A percentile compares a stretch with the other conserved stretches of the same genome.
Conservation (phyloP, 1,284 basidiomycete genomes). For the Ustilago tritici region DNA sequence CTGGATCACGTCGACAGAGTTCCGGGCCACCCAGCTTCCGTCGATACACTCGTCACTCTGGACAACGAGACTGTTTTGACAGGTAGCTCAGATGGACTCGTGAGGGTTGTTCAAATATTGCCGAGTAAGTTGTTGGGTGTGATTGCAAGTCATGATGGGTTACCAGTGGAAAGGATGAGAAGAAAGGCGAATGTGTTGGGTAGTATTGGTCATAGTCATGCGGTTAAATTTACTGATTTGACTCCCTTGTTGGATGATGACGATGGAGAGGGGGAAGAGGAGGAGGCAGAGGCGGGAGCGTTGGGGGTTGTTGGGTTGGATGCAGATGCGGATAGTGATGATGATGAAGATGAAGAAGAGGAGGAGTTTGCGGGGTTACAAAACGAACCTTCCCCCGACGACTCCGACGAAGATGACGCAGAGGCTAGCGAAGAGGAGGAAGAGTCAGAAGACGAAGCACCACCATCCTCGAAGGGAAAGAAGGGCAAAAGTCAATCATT, state of each 20-base stretch:
- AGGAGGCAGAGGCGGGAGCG: constrained; percentile 28
- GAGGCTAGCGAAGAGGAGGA: constrained; percentile 17
- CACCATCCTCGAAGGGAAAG: neutral
- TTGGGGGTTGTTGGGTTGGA: constrained; percentile 23
- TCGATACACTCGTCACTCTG: constrained; percentile 76
- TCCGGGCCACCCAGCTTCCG: constrained; percentile 80
- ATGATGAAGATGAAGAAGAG: constrained; percentile 31
- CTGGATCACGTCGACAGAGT: constrained; percentile 93
- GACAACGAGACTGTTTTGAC: constrained; percentile 81
- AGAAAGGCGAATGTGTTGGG: constrained; percentile 82
- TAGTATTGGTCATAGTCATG: constrained; percentile 92
- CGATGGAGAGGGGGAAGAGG: constrained; percentile 35
- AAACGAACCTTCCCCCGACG: neutral
- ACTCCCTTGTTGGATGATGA: constrained; percentile 74
- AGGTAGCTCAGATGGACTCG: constrained; percentile 90
- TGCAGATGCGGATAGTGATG: constrained; percentile 12
- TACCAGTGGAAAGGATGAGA: constrained; percentile 87
- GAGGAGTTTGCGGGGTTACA: constrained; percentile 15
- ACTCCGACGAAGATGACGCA: constrained; percentile 7
- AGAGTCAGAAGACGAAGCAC: constrained; percentile 8
- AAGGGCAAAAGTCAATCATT: constrained; percentile 4
- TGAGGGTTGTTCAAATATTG: constrained; percentile 88
- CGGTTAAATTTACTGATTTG: constrained; percentile 85
- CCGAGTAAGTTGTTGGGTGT: constrained; percentile 91
- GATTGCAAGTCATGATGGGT: constrained; percentile 84